Evolutionary conservation across 2,329 filamentous ascomycete species (phyloP), one percentile per base, ranked within the genome.

Genomic region (Trichoderma oligosporum): DNA sequence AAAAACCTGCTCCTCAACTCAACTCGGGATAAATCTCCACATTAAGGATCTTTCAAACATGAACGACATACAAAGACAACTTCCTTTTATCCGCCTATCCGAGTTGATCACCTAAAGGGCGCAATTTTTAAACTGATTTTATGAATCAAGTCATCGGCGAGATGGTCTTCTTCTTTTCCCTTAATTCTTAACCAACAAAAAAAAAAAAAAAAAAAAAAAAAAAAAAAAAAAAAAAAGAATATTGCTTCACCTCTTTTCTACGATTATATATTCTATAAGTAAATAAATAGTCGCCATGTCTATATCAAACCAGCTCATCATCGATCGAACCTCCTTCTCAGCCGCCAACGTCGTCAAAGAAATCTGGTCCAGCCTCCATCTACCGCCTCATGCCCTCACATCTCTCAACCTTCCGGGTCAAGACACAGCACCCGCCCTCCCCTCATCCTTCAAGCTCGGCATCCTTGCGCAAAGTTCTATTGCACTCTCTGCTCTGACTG

Each of bases 391-490:
- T 1, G 38, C 60, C 0, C 47, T 65, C 6, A 5, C 29, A 16
- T 55, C 61, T 3, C 25, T 68, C 8, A 22, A 7, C 2, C 58
- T 68, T 9, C 58, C 64, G 2, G 52, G 41, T 24, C 60, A 58
- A 0, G 16, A 52, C 16, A 14, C 56, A 20, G 48, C 36, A 0
- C 65, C 70, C 4, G 70, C 68, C 3, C 65, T 74, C 1, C 74
- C 75, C 0, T 83, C 79, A 1, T 83, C 80, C 0, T 83, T 78
- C 71, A 82, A 80, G 57, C 74, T 84, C 12, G 77, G 73, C 0
- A 69, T 77, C 35, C 68, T 84, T 0, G 80, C 80, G 0, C 81
- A 83, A 62, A 70, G 74, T 9, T 72, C 76, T 1, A 80, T 85
- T 24, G 78, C 73, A 0, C 63, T 80, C 0, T 78, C 81, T 0